phyloP scores from a whole-genome alignment of 306 rosid genomes.

The Myrica gale region DNA sequence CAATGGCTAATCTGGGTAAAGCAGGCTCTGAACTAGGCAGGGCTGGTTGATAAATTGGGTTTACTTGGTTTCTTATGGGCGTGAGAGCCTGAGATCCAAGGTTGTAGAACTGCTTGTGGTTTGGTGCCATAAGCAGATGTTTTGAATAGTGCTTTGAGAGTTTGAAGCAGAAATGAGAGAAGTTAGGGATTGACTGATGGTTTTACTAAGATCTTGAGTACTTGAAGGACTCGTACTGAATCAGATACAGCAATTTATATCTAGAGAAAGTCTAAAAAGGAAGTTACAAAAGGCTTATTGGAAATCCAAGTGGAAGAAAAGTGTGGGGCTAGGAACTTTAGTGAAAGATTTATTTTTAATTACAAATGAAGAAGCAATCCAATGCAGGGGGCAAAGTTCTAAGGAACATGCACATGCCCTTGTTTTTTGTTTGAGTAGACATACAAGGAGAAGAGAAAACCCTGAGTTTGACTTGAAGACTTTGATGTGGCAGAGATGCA shows the following conservation, averaged over 20 bases:
- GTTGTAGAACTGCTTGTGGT: conserved; percentile 30
- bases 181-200: conserved; percentile 3
- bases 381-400: neutral
- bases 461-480: neutral
- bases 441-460: neutral
- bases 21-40: conserved; percentile 43
- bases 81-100: conserved; percentile 28
- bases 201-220: conserved; percentile 5
- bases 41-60: conserved; percentile 22
- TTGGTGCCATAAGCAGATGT: conserved; percentile 40
- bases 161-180: conserved; percentile 9
- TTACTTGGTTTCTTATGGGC: conserved; percentile 6
- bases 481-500: neutral
- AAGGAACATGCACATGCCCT: neutral
- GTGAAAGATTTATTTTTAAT: neutral
- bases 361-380: neutral
- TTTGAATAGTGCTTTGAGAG: conserved; percentile 21
- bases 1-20: conserved; percentile 52
- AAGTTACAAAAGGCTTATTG: neutral
- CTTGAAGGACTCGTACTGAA: neutral
- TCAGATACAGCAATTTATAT: conserved; percentile 12
- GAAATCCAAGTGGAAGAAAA: conserved; percentile 1
- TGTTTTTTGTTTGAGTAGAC: neutral
- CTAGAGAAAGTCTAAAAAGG: conserved; percentile 9
- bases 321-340: neutral